Conservation (phyloP, 164 flowering plant species). For the Tinospora cordifolia region DNA sequence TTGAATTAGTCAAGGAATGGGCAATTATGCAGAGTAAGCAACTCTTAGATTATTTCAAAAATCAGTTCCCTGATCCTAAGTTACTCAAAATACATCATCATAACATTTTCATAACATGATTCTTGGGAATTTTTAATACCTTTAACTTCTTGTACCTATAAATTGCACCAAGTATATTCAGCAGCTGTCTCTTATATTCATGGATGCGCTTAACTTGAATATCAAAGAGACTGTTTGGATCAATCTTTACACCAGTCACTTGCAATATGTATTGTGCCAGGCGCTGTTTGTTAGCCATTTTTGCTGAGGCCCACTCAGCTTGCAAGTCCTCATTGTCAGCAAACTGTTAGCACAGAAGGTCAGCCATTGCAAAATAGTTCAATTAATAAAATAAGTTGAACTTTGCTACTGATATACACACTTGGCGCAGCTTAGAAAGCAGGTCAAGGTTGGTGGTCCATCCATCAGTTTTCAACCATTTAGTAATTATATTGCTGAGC, state of each 20-base stretch:
- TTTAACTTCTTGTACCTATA: constrained; percentile 92
- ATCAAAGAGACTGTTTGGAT: constrained; percentile 86
- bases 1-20: no score
- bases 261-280: constrained; percentile 65
- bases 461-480: constrained; percentile 84
- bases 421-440: constrained; percentile 64
- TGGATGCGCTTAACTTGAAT: constrained; percentile 98
- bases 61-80: neutral
- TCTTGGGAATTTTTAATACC: constrained; percentile 36
- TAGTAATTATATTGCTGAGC: constrained; percentile 75
- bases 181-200: constrained; percentile 89
- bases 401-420: constrained; percentile 27
- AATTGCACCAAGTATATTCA: constrained; percentile 77
- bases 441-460: constrained; percentile 89
- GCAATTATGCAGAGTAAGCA: no score
- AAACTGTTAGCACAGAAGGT: constrained; percentile 44
- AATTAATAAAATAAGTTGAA: neutral
- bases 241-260: constrained; percentile 71
- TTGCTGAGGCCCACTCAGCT: constrained; percentile 87
- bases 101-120: neutral
- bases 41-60: no score
- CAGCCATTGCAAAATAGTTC: neutral
- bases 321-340: constrained; percentile 72
- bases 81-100: neutral
- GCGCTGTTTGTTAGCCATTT: constrained; percentile 83